phyloP scores from a whole-genome alignment of 768 basidiomycete species.

The Trametes punicea region DNA sequence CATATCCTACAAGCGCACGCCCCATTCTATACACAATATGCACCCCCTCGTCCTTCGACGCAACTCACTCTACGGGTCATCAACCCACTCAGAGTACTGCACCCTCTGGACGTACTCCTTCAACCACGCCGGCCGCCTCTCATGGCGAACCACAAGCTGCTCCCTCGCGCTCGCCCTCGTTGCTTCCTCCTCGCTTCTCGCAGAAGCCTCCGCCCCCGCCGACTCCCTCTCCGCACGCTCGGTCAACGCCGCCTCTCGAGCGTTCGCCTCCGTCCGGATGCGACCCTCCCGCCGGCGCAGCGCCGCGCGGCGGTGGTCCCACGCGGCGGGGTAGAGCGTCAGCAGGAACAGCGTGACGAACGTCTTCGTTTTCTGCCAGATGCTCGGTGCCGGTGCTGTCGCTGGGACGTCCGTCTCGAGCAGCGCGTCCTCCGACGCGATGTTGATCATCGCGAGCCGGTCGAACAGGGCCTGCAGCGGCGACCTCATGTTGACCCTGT shows the following conservation, averaged over 20 bases:
- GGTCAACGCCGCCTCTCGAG: slow-evolving; percentile 25
- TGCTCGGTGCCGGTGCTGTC: slow-evolving; percentile 40
- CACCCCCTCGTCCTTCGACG: not conserved
- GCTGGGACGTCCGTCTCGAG: slow-evolving; percentile 36
- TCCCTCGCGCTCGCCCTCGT: slow-evolving; percentile 36
- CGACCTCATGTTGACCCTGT: not conserved
- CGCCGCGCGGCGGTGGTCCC: slow-evolving; percentile 60
- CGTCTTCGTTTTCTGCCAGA: slow-evolving; percentile 47
- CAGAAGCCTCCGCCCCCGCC: slow-evolving; percentile 26
- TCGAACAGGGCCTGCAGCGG: slow-evolving; percentile 37
- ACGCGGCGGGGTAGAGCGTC: slow-evolving; percentile 71
- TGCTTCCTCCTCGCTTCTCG: slow-evolving; percentile 30
- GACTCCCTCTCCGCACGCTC: slow-evolving; percentile 18
- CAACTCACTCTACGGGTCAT: slow-evolving; percentile 48
- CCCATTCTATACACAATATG: not conserved
- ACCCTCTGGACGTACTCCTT: slow-evolving; percentile 63
- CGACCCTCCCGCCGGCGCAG: slow-evolving; percentile 63
- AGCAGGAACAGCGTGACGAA: slow-evolving; percentile 56
- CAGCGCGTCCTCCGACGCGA: slow-evolving; percentile 52
- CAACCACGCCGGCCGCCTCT: slow-evolving; percentile 58
- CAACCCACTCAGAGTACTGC: slow-evolving; percentile 62
- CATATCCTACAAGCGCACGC: not conserved
- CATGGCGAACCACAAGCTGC: slow-evolving; percentile 47
- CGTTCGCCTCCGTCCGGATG: slow-evolving; percentile 62
- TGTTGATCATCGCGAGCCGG: slow-evolving; percentile 53